These are phyloP conservation scores for Vitis vinifera DNA, from an alignment of 164 flowering plant species.

Conservation along the genomic window ASM3070453v1 NC_081812.1:710501-711000, in stretches of 20 bases:
- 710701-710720: slow-evolving; percentile 3
- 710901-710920: slow-evolving; percentile 4
- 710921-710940: slow-evolving; percentile 19
- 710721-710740: not conserved
- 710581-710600: no score
- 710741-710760: no score
- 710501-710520: no score
- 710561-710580: no score
- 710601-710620: no score
- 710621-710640: no score
- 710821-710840: slow-evolving; percentile 32
- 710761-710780: no score
- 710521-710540: no score
- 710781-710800: no score
- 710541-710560: no score
- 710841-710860: slow-evolving; percentile 47
- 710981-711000: slow-evolving; percentile 72
- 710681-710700: not conserved
- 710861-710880: slow-evolving; percentile 45
- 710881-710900: slow-evolving; percentile 23
- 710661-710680: not conserved
- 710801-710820: no score
- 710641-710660: no score
- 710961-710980: slow-evolving; percentile 87
- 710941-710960: slow-evolving; percentile 20